These are phyloP conservation scores for Dactylonectria macrodidyma DNA, from an alignment of 2,329 filamentous ascomycete genomes.

Conservation along the genomic window DNA sequence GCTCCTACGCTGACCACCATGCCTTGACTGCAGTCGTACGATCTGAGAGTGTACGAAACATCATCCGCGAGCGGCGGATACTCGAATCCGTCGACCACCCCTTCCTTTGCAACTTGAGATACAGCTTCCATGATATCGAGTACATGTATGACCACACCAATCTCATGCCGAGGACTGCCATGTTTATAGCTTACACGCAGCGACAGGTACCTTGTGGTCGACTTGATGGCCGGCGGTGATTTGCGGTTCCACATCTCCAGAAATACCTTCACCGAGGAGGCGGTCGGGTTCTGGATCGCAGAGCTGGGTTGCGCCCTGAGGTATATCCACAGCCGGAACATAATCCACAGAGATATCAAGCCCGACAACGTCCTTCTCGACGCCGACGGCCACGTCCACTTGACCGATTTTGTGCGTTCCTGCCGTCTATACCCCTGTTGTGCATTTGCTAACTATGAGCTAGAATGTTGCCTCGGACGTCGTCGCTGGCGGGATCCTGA, in stretches of 20 bases:
- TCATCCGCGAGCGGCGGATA: slow-evolving; percentile 97
- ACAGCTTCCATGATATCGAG: slow-evolving; percentile 99
- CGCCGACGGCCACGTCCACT: slow-evolving; percentile 92
- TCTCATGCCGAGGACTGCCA: not conserved
- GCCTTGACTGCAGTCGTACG: slow-evolving; percentile 80
- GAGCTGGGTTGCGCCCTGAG: slow-evolving; percentile 92
- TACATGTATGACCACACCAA: slow-evolving; percentile 96
- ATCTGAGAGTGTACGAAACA: slow-evolving; percentile 97
- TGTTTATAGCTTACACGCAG: slow-evolving; percentile 36
- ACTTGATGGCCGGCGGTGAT: slow-evolving; percentile 98
- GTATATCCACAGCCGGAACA: slow-evolving; percentile 88
- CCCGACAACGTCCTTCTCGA: slow-evolving; percentile 93
- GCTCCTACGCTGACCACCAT: slow-evolving; percentile 41
- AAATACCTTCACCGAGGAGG: slow-evolving; percentile 98
- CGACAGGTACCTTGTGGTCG: slow-evolving; percentile 92
- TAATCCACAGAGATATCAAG: slow-evolving; percentile 93
- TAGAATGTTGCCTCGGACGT: slow-evolving; percentile 98
- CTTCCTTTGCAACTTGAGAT: slow-evolving; percentile 97
- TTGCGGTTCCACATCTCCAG: slow-evolving; percentile 97
- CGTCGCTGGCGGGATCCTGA: slow-evolving; percentile 83
- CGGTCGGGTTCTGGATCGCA: slow-evolving; percentile 96
- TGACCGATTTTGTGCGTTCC: slow-evolving; percentile 91
- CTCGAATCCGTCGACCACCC: slow-evolving; percentile 97
- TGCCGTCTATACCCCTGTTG: slow-evolving; percentile 68
- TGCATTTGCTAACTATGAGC: slow-evolving; percentile 64